Base-by-base conservation (phyloP, 192 early-diverging fungal genomes). In the Podila clonocystis region DNA sequence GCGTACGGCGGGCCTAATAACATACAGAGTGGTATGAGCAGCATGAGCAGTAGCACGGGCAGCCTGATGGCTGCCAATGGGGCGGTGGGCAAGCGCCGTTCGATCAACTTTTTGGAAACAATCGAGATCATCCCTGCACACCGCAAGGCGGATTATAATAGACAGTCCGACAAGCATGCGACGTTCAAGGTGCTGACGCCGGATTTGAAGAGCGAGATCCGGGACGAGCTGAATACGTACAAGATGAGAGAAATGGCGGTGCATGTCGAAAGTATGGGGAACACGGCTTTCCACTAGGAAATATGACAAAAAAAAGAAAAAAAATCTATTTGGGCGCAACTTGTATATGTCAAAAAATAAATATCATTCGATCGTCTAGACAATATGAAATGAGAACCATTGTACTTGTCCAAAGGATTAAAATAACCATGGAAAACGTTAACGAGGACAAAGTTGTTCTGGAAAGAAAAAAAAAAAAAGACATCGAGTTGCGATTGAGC, bases 161-260 rank as follows among this genome's bases (percentile, higher is more conserved):
- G 77, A 7, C 77, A 62, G 15, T 67, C 70, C 4, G 67, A 80
- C 58, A 73, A 72, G 58, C 58, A 74, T 65, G 82, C 75, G 17
- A 83, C 82, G 9, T 83, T 78, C 50, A 83, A 63, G 65, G 61
- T 71, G 0, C 22, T 83, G 36, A 83, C 70, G 1, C 71, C 71
- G 5, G 74, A 73, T 19, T 19, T 78, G 59, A 83, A 78, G 66
- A 63, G 31, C 19, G 70, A 72, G 31, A 83, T 83, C 19, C 63
- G 75, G 50, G 82, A 83, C 4, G 82, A 83, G 24, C 58, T 83
- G 20, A 83, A 83, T 29, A 63, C 41, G 30, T 83, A 74, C 68
- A 83, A 83, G 71, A 73, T 83, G 75, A 65, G 68, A n/a, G 82
- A 83, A 61, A 83, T 83, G 82, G 75, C 68, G 4, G 82, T 78